Evolutionary conservation across 2,329 filamentous ascomycete species (phyloP).

Genomic region (Gnomoniopsis sp.): DNA sequence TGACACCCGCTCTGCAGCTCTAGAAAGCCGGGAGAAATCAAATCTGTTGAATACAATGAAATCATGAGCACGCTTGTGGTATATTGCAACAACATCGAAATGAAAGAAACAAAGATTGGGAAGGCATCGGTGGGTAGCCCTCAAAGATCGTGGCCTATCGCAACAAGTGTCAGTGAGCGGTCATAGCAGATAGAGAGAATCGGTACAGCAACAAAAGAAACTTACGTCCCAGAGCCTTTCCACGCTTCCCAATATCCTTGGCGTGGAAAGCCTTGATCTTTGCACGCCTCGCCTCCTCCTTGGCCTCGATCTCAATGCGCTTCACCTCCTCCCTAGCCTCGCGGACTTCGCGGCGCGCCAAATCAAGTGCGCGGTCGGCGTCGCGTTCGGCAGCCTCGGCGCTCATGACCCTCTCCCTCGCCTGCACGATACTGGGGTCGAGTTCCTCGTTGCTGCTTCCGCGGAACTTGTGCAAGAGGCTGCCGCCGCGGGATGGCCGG

Average conservation of each 20-base stretch:
- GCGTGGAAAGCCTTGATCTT: slow-evolving; percentile 68
- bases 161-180: not conserved
- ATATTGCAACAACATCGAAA: no score
- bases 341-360: slow-evolving; percentile 52
- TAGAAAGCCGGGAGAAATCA: no score
- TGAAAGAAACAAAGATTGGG: no score
- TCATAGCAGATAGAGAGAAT: no score
- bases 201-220: slow-evolving; percentile 21
- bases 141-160: slow-evolving; percentile 9
- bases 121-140: no score
- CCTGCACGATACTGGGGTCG: slow-evolving; percentile 60
- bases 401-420: slow-evolving; percentile 57
- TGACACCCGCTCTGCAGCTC: no score
- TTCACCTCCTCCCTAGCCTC: slow-evolving; percentile 63
- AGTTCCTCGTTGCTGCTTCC: slow-evolving; percentile 42
- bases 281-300: slow-evolving; percentile 60
- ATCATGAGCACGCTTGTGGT: no score
- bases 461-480: slow-evolving; percentile 43
- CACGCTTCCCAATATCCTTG: slow-evolving; percentile 62
- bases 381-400: slow-evolving; percentile 64
- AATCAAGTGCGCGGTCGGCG: slow-evolving; percentile 60
- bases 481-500: slow-evolving; percentile 28
- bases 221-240: slow-evolving; percentile 67
- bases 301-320: slow-evolving; percentile 61
- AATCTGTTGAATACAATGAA: no score